Percentiles rank a stretch among this genome's conserved stretches.
Conservation (phyloP, 2,329 filamentous ascomycete species). For the Chaetomium strumarium region DNA sequence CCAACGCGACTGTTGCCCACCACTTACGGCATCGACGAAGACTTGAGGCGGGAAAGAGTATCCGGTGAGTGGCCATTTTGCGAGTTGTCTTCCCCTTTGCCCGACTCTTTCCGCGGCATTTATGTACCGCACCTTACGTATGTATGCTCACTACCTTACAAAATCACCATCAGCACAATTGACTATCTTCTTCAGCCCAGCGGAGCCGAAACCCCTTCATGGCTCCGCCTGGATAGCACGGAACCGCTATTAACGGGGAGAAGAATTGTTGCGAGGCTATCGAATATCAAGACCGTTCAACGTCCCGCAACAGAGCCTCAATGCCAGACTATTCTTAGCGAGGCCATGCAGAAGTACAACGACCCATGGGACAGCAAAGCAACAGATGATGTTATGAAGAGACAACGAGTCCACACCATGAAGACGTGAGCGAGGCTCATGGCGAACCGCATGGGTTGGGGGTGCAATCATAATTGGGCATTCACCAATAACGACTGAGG, state of each 20-base stretch:
- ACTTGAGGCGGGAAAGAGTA: too few relatives aligned
- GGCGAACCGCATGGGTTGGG: slow-evolving; percentile 7
- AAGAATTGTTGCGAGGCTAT: too few relatives aligned
- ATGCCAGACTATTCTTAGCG: too few relatives aligned
- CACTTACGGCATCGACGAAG: not conserved
- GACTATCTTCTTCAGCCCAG: not conserved
- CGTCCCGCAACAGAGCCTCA: too few relatives aligned
- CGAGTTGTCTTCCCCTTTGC: too few relatives aligned
- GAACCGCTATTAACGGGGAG: not conserved
- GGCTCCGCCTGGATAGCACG: not conserved
- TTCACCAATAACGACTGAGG: slow-evolving; percentile 20
- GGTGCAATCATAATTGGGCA: not conserved
- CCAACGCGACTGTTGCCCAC: not conserved
- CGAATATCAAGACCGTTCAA: not conserved
- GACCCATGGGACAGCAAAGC: too few relatives aligned
- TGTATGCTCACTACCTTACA: too few relatives aligned
- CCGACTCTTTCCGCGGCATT: too few relatives aligned
- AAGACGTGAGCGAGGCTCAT: slow-evolving; percentile 14
- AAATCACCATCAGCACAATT: too few relatives aligned
- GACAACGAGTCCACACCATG: not conserved
- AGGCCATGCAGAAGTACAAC: too few relatives aligned
- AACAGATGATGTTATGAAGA: not conserved
- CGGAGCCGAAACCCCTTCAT: not conserved
- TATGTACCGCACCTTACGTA: not conserved
- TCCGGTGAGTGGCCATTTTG: too few relatives aligned